A percentile compares a stretch with the other conserved stretches of the same genome.
phyloP scores from a whole-genome alignment of 108 stramenopile genomes.

The Pseudonitzschia multistriata region DNA sequence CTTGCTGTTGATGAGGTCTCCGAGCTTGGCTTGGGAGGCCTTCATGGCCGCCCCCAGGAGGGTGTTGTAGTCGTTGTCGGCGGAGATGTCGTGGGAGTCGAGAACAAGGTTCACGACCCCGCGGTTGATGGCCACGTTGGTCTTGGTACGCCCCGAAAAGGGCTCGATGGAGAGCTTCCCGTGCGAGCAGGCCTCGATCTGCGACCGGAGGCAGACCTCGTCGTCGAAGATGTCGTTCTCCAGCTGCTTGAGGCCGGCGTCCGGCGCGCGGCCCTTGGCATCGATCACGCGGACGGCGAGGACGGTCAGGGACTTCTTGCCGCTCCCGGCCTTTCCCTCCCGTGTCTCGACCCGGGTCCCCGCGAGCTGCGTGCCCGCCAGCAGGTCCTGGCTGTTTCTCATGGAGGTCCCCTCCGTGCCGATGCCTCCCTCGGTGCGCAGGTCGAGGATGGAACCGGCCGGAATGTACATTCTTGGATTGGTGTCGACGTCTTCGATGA shows the following conservation, averaged over 20 bases:
- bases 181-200: conserved; percentile 26
- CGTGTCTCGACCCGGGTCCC: too few relatives aligned
- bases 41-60: background rate
- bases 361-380: too few relatives aligned
- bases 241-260: background rate
- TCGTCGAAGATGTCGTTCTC: background rate
- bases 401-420: too few relatives aligned
- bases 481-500: too few relatives aligned
- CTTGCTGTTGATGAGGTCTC: too few relatives aligned
- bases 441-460: too few relatives aligned
- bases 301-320: too few relatives aligned
- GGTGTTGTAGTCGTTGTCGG: background rate
- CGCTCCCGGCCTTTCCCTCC: too few relatives aligned
- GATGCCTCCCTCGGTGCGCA: too few relatives aligned
- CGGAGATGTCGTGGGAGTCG: background rate
- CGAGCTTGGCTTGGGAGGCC: background rate
- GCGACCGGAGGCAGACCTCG: conserved; percentile 19
- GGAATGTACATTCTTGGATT: too few relatives aligned
- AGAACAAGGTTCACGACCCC: background rate
- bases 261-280: background rate
- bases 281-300: background rate
- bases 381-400: too few relatives aligned
- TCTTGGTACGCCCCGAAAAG: background rate
- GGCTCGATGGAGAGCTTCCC: conserved; percentile 16
- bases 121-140: too few relatives aligned